Percentiles rank a stretch among this genome's conserved stretches.
Evolutionary conservation across 2,329 filamentous ascomycete genomes (phyloP).

Genomic region (Kalmusia sp.): DNA sequence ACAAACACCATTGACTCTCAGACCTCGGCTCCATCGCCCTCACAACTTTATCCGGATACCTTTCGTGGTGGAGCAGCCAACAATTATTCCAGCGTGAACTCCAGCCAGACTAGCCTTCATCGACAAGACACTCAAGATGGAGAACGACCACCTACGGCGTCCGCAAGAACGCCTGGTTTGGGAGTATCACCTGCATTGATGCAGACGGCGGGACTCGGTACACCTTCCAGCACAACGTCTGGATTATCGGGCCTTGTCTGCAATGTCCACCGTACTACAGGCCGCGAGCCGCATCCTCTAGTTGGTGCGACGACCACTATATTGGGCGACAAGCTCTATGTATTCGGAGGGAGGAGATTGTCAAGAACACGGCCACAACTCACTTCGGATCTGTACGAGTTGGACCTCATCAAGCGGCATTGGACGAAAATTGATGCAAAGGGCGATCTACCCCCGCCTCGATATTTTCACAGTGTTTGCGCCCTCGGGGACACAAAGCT

Average conservation of each 20-base stretch:
- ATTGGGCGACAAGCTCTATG: slow-evolving; percentile 92
- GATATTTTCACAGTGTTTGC: slow-evolving; percentile 98
- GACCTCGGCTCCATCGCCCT: slow-evolving; percentile 52
- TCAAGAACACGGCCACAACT: slow-evolving; percentile 84
- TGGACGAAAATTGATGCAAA: slow-evolving; percentile 88
- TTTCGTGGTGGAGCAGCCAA: slow-evolving; percentile 43
- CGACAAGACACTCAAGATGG: slow-evolving; percentile 53
- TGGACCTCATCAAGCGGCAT: slow-evolving; percentile 88
- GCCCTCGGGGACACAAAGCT: slow-evolving; percentile 92
- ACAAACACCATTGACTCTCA: slow-evolving; percentile 57
- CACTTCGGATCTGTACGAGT: slow-evolving; percentile 89
- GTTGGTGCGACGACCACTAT: slow-evolving; percentile 96
- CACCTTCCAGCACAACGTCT: slow-evolving; percentile 56
- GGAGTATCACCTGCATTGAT: slow-evolving; percentile 51
- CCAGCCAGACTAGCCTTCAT: slow-evolving; percentile 55
- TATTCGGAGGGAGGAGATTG: slow-evolving; percentile 89
- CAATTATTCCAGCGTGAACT: slow-evolving; percentile 51
- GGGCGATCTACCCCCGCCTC: slow-evolving; percentile 86
- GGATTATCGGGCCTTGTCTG: slow-evolving; percentile 72
- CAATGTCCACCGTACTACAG: slow-evolving; percentile 81
- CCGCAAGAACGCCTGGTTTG: slow-evolving; percentile 44
- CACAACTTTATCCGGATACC: slow-evolving; percentile 47
- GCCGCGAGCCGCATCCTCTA: slow-evolving; percentile 85
- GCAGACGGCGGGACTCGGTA: slow-evolving; percentile 45
- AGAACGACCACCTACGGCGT: slow-evolving; percentile 42